A percentile compares a stretch with the other conserved stretches of the same genome.
These are phyloP conservation scores for Colletotrichum lupini DNA, from an alignment of 2,329 filamentous ascomycete genomes.

Conservation along the genomic window DNA sequence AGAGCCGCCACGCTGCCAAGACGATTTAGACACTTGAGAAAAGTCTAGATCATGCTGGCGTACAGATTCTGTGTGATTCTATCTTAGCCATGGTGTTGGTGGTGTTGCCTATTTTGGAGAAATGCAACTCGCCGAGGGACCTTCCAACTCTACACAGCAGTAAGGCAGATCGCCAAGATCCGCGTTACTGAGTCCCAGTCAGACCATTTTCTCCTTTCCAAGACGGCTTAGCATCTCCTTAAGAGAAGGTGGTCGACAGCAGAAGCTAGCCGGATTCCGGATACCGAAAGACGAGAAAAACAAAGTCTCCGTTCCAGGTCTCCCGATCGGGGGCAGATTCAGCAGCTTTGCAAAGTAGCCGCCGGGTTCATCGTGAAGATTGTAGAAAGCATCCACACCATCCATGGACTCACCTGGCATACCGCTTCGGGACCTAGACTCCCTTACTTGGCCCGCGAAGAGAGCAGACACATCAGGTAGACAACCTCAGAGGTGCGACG, in stretches of 20 bases:
- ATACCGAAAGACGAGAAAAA: too few relatives aligned
- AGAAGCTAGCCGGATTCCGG: background rate
- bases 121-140: background rate
- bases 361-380: background rate
- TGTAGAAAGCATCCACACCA: background rate
- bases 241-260: background rate
- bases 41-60: background rate
- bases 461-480: background rate
- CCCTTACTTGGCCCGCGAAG: background rate
- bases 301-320: background rate
- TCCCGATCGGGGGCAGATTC: background rate
- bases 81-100: background rate
- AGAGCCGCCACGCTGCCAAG: slow-evolving; percentile 14
- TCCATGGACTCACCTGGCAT: background rate
- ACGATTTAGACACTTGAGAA: background rate
- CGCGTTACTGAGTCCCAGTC: background rate
- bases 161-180: slow-evolving; percentile 20
- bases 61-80: background rate
- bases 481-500: background rate
- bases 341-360: background rate
- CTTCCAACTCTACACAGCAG: background rate
- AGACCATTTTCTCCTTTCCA: background rate
- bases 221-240: background rate
- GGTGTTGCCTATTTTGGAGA: background rate
- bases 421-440: too few relatives aligned